Evolutionary conservation across 2,329 filamentous ascomycete genomes (phyloP).

Genomic region (Fusarium stilboides): DNA sequence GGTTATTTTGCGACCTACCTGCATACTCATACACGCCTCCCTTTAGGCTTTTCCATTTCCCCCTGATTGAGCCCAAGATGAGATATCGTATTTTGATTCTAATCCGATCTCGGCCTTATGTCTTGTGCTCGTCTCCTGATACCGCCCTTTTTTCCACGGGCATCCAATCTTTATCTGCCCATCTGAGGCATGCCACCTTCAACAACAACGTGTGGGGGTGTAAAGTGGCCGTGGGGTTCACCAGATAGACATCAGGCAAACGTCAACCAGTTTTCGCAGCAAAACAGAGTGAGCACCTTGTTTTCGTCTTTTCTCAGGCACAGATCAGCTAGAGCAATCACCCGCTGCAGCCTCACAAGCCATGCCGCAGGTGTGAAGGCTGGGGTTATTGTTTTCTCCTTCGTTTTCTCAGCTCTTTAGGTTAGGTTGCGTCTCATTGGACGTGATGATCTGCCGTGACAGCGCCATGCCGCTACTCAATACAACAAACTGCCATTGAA

Average conservation of each 20-base stretch:
- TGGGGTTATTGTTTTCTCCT: constrained; percentile 28
- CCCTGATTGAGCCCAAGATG: constrained; percentile 2
- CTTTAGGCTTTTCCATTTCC: not conserved
- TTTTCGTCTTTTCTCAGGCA: constrained; percentile 20
- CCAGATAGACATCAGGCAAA: constrained; percentile 6
- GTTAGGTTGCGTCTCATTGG: constrained; percentile 20
- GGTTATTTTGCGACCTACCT: too few species aligned
- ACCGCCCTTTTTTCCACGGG: constrained; percentile 3
- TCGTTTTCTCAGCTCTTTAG: constrained; percentile 31
- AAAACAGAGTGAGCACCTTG: not conserved
- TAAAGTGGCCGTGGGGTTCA: constrained; percentile 28
- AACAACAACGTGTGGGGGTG: constrained; percentile 33
- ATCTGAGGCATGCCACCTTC: constrained; percentile 34
- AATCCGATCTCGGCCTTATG: constrained; percentile 16
- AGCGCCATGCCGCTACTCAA: constrained; percentile 29
- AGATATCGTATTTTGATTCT: constrained; percentile 5
- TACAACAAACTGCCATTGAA: constrained; percentile 19
- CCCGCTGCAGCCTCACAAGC: constrained; percentile 32
- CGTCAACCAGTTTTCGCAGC: not conserved
- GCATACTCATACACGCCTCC: constrained; percentile 14
- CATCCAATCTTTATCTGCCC: constrained; percentile 23
- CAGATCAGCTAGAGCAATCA: constrained; percentile 24
- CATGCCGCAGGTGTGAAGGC: not conserved
- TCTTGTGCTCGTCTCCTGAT: constrained; percentile 27
- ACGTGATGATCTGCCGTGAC: constrained; percentile 7